Percentiles rank a stretch among this genome's conserved stretches.
These are phyloP conservation scores for Leccinum fallax DNA, from an alignment of 1,284 basidiomycete species.

Conservation along the genomic window DNA sequence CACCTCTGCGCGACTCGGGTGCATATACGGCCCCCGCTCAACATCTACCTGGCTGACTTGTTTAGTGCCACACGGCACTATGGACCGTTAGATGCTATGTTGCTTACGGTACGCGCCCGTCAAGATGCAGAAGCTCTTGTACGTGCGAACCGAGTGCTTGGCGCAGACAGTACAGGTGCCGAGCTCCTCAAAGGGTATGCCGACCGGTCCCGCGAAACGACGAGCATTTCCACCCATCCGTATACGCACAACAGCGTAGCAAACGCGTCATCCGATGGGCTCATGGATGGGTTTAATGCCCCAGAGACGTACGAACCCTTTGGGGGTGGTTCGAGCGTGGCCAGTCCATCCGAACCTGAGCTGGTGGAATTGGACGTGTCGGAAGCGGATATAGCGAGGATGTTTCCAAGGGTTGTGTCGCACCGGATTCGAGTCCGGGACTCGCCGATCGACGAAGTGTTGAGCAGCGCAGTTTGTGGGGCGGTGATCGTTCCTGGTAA, in stretches of 20 bases:
- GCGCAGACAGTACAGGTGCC: slow-evolving; percentile 54
- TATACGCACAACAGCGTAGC: slow-evolving; percentile 20
- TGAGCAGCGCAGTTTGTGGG: slow-evolving; percentile 61
- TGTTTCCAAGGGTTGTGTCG: slow-evolving; percentile 68
- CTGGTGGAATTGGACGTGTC: slow-evolving; percentile 55
- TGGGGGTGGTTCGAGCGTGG: slow-evolving; percentile 1
- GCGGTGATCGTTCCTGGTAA: slow-evolving; percentile 37
- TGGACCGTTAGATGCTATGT: slow-evolving; percentile 64
- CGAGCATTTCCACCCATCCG: slow-evolving; percentile 22
- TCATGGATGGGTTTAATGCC: slow-evolving; percentile 22
- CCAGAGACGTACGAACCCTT: slow-evolving; percentile 12
- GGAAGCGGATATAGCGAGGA: slow-evolving; percentile 69
- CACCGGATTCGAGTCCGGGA: slow-evolving; percentile 69
- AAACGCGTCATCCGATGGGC: slow-evolving; percentile 29
- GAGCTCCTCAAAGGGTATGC: slow-evolving; percentile 44
- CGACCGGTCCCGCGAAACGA: slow-evolving; percentile 24
- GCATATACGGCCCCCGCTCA: slow-evolving; percentile 50
- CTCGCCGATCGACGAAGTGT: slow-evolving; percentile 66
- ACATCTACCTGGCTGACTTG: slow-evolving; percentile 69
- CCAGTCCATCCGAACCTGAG: slow-evolving; percentile 15
- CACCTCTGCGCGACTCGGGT: slow-evolving; percentile 41
- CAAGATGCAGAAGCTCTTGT: slow-evolving; percentile 63
- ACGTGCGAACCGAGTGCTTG: slow-evolving; percentile 64
- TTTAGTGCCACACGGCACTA: slow-evolving; percentile 74
- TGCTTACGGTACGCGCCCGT: slow-evolving; percentile 61